Percentiles rank a stretch among this genome's conserved stretches.
Evolutionary conservation across 164 flowering plant genomes (phyloP).

Genomic region (Echeveria elegans): DNA sequence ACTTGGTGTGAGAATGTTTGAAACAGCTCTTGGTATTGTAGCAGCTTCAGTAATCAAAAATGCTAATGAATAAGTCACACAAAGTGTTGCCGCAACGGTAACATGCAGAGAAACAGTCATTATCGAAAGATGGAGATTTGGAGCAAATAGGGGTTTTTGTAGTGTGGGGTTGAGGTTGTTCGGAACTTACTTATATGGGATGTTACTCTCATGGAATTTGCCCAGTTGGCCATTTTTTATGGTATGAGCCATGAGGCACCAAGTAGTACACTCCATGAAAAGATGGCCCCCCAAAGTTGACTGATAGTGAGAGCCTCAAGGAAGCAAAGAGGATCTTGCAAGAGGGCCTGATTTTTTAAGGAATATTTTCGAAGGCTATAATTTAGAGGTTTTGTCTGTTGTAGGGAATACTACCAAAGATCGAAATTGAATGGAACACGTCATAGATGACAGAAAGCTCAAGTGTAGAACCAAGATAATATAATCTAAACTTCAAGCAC

Average conservation of each 20-base stretch:
- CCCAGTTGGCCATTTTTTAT: not conserved
- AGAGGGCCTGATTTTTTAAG: not conserved
- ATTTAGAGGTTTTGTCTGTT: not conserved
- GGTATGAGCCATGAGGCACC: no score
- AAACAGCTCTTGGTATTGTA: conserved; percentile 29
- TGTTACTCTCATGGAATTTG: not conserved
- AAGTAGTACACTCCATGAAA: no score
- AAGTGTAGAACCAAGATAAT: not conserved
- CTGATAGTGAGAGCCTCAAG: no score
- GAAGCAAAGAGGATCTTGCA: not conserved
- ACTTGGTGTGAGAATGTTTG: conserved; percentile 27
- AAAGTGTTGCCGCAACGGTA: conserved; percentile 12
- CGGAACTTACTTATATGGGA: not conserved
- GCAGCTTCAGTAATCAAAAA: conserved; percentile 29
- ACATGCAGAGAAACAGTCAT: conserved; percentile 19
- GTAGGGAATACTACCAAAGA: not conserved
- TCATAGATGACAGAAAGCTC: not conserved
- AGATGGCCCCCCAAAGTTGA: no score
- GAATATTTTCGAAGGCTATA: no score
- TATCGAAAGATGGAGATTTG: not conserved
- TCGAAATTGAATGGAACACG: not conserved
- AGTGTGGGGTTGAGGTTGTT: not conserved
- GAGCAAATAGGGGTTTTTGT: not conserved
- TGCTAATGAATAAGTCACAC: conserved; percentile 23
- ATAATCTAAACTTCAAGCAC: no score